phyloP scores from a whole-genome alignment of 2,329 filamentous ascomycete genomes.

The Colletotrichum lupini region DNA sequence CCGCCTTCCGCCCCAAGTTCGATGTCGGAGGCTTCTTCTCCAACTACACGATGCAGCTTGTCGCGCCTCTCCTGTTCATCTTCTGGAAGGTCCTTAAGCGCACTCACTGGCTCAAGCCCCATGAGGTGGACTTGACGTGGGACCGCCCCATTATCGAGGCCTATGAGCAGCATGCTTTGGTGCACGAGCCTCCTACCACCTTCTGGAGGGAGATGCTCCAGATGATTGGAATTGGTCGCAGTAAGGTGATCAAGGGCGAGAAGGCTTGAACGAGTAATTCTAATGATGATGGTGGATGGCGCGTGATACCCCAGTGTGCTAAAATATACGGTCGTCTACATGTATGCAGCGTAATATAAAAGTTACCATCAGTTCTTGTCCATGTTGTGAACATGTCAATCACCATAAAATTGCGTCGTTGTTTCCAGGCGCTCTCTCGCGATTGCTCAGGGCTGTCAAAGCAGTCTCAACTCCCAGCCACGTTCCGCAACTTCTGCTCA shows the following conservation, averaged over 20 bases:
- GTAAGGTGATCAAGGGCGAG: constrained; percentile 36
- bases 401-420: neutral
- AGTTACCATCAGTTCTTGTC: neutral
- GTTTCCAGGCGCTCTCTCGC: neutral
- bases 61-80: constrained; percentile 67
- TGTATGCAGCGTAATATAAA: neutral
- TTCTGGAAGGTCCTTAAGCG: constrained; percentile 71
- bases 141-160: constrained; percentile 68
- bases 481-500: too few relatives aligned
- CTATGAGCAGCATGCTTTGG: constrained; percentile 56
- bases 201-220: constrained; percentile 68
- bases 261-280: constrained; percentile 27
- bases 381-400: neutral
- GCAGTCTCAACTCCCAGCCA: too few relatives aligned
- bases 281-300: neutral
- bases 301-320: constrained; percentile 19
- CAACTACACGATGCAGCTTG: constrained; percentile 70
- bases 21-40: constrained; percentile 70
- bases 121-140: constrained; percentile 70
- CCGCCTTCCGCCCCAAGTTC: constrained; percentile 69
- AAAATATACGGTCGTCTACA: neutral
- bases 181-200: constrained; percentile 53
- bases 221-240: constrained; percentile 52
- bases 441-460: neutral
- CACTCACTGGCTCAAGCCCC: constrained; percentile 64